These are phyloP conservation scores for Striga hermonthica DNA, from an alignment of 305 asterid genomes.

Conservation along the genomic window DNA sequence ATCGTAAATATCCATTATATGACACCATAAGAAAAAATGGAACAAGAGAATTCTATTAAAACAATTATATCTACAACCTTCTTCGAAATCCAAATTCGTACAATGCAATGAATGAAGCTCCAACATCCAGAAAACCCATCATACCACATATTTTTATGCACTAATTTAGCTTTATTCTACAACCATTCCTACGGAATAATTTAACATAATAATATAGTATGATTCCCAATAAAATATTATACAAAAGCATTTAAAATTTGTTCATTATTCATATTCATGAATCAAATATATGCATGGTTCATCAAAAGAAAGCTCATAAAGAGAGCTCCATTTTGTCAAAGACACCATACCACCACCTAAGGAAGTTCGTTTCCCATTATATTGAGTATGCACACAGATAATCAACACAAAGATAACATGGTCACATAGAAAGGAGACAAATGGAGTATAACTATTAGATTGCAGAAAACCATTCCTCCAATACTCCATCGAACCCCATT, in stretches of 20 bases:
- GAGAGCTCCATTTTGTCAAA: constrained; percentile 7
- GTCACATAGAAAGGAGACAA: constrained; percentile 1
- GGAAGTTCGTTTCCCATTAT: constrained; percentile 11
- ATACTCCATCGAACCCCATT: not conserved
- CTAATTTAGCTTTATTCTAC: not conserved
- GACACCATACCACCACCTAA: not conserved
- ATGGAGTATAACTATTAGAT: constrained; percentile 17
- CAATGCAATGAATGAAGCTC: no score
- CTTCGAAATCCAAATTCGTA: no score
- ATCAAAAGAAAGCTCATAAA: constrained; percentile 9
- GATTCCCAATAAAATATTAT: not conserved
- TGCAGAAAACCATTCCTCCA: constrained; percentile 3
- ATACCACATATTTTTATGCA: not conserved
- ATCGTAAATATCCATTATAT: no score
- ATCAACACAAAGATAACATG: constrained; percentile 6
- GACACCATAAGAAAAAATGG: no score
- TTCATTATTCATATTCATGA: not conserved
- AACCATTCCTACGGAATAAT: not conserved
- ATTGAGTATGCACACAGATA: constrained; percentile 5
- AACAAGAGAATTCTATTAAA: not conserved
- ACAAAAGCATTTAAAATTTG: constrained; percentile 11
- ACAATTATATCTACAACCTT: no score
- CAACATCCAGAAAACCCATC: no score
- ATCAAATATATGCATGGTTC: not conserved
- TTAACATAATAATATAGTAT: not conserved